These are phyloP conservation scores for Lentinula novae-zelandiae DNA, from an alignment of 1,284 basidiomycete genomes.

Conservation along the genomic window DNA sequence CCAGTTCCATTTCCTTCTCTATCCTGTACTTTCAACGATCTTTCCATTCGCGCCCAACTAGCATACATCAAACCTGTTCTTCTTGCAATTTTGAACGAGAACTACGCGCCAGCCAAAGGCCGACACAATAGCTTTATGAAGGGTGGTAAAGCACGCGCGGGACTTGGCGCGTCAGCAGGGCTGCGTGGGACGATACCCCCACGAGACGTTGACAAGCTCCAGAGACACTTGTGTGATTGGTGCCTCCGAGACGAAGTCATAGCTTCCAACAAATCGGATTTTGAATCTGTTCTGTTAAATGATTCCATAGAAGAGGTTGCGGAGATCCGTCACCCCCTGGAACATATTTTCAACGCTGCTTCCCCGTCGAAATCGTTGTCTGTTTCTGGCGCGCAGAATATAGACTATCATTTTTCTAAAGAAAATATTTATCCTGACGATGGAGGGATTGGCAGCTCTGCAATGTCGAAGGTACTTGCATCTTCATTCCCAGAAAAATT, in stretches of 20 bases:
- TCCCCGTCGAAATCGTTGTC: neutral
- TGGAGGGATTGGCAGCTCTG: neutral
- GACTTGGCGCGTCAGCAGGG: constrained; percentile 41
- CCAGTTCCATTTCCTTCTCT: constrained; percentile 35
- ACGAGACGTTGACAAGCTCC: constrained; percentile 44
- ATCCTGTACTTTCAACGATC: constrained; percentile 35
- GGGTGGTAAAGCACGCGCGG: constrained; percentile 46
- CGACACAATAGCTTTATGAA: constrained; percentile 53
- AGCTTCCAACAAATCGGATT: neutral
- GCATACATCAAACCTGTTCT: constrained; percentile 62
- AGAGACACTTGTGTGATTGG: constrained; percentile 48
- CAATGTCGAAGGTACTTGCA: neutral
- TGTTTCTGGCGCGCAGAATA: neutral
- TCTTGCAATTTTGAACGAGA: constrained; percentile 48
- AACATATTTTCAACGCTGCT: neutral
- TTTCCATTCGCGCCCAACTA: constrained; percentile 56
- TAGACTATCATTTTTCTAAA: neutral
- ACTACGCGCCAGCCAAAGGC: constrained; percentile 47
- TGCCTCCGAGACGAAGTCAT: constrained; percentile 36
- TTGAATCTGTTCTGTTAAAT: neutral
- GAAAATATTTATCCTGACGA: neutral
- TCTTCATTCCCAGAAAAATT: neutral
- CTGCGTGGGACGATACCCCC: constrained; percentile 51
- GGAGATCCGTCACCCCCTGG: neutral
- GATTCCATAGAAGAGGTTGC: neutral